Evolutionary conservation across 2,329 filamentous ascomycete genomes (phyloP).

Genomic region (Botrytis deweyae): DNA sequence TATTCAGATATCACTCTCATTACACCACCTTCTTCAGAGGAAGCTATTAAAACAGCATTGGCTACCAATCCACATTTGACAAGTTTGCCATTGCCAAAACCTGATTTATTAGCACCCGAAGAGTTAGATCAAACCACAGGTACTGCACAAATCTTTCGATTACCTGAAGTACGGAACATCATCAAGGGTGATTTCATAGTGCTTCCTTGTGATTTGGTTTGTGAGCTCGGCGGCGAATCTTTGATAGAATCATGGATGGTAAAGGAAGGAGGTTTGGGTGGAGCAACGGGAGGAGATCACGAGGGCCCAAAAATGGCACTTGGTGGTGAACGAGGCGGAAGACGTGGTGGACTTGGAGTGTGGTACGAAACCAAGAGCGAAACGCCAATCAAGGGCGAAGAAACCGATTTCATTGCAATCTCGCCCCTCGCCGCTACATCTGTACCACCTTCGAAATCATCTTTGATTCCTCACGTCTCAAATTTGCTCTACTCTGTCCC

Average conservation of each 20-base stretch:
- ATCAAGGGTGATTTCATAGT: slow-evolving; percentile 86
- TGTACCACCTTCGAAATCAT: slow-evolving; percentile 60
- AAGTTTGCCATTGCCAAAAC: slow-evolving; percentile 67
- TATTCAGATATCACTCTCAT: slow-evolving; percentile 59
- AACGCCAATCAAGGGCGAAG: slow-evolving; percentile 79
- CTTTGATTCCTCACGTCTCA: slow-evolving; percentile 67
- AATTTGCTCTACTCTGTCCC: slow-evolving; percentile 83
- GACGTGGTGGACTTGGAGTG: slow-evolving; percentile 79
- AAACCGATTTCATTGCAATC: slow-evolving; percentile 88
- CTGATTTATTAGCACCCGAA: slow-evolving; percentile 73
- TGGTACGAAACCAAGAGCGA: slow-evolving; percentile 87
- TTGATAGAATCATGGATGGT: slow-evolving; percentile 92
- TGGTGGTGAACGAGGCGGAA: slow-evolving; percentile 55
- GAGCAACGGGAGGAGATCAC: slow-evolving; percentile 52
- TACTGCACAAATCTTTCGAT: slow-evolving; percentile 82
- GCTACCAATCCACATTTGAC: slow-evolving; percentile 78
- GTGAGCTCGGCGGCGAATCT: slow-evolving; percentile 79
- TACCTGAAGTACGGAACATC: slow-evolving; percentile 75
- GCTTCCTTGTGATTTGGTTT: slow-evolving; percentile 89
- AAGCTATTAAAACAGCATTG: slow-evolving; percentile 67
- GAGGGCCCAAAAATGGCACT: slow-evolving; percentile 48
- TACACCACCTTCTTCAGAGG: slow-evolving; percentile 62
- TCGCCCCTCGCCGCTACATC: slow-evolving; percentile 61
- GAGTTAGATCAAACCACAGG: slow-evolving; percentile 80
- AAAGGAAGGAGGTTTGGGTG: slow-evolving; percentile 68